Evolutionary conservation across 305 asterid species (phyloP).

Genomic region (Ruellia speciosa): DNA sequence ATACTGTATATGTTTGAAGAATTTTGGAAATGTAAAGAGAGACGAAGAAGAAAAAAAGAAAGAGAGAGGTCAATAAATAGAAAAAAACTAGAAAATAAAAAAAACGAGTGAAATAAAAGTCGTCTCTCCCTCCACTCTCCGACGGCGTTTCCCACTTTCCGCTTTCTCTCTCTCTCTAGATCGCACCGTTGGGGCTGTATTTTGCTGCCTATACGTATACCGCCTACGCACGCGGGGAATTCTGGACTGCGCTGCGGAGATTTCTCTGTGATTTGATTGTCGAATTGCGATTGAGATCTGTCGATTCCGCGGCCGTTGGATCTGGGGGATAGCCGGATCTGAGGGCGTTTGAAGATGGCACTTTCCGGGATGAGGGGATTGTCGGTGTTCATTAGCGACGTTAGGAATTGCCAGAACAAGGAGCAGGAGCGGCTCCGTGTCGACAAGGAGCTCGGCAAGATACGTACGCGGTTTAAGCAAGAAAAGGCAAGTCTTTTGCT

Average conservation of each 20-base stretch:
- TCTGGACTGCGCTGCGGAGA: background rate
- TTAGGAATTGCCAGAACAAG: constrained; percentile 93
- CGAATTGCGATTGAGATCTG: constrained; percentile 23
- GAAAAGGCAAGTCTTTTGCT: constrained; percentile 52
- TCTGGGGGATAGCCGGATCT: constrained; percentile 46
- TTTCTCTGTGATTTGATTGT: background rate
- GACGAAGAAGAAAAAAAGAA: no score
- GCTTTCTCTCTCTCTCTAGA: constrained; percentile 23
- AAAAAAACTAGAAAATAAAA: background rate
- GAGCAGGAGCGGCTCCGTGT: constrained; percentile 67
- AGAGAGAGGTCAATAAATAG: background rate
- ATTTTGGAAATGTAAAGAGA: no score
- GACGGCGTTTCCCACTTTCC: constrained; percentile 19
- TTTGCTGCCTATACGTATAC: background rate
- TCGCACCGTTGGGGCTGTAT: constrained; percentile 4
- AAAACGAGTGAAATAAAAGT: constrained; percentile 19
- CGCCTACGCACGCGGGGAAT: background rate
- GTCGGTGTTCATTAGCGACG: constrained; percentile 71
- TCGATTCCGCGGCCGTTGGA: constrained; percentile 21
- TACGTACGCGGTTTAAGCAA: constrained; percentile 92
- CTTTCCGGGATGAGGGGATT: constrained; percentile 93
- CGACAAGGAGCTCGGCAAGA: constrained; percentile 77
- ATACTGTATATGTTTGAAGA: no score
- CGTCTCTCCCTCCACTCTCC: constrained; percentile 30
- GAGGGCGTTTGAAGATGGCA: constrained; percentile 64